Base-by-base conservation (phyloP, 2,329 filamentous ascomycete genomes). In the Fusarium falciforme region DNA sequence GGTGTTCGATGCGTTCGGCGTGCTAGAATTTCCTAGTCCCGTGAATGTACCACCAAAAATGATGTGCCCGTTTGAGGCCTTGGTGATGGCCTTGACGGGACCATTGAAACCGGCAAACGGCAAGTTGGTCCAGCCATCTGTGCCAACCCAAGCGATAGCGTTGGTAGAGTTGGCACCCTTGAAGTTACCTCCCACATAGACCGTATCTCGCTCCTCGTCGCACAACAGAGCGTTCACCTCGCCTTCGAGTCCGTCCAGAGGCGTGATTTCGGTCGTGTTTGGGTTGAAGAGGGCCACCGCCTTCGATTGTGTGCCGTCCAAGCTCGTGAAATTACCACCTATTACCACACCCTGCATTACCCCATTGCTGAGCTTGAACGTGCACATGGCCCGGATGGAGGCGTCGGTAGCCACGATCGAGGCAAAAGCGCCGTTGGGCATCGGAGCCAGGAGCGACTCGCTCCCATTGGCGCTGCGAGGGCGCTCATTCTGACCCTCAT, bases 61-160 rank as follows among this genome's bases (percentile, higher is more conserved):
- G 73, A 99, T 93, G 80, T 97, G 93, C 10, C 93, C 94, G 76
- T 94, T 93, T 2, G 92, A 87, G 22, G 92, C 90, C 83, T 94
- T 95, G 60, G 91, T 88, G 76, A 99, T 98, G 40, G 95, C 93
- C 71, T 90, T 90, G 61, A 99, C 95, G 3, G 94, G 94, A 29
- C 95, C 95, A 83, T 98, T 98, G 84, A 99, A 97, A 25, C 97
- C 97, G 44, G 92, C 91, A 85, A 99, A 99, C 3, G 96, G 93
- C 66, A 99, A 85, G 78, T 94, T 93, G 22, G 89, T 89, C 92
- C 94, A 98, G 58, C 89, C 91, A 33, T 90, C 85, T 11, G 86
- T 89, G 29, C 86, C 86, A 27, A 89, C 87, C 94, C 94, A 98
- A 14, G 93, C 90, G 76, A 98, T 92, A 7, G 96, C 97, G 81